Percentiles rank a stretch among this genome's conserved stretches.
Conservation (phyloP, 169 alveolate genomes). For the Plasmodium cynomolgi region DNA sequence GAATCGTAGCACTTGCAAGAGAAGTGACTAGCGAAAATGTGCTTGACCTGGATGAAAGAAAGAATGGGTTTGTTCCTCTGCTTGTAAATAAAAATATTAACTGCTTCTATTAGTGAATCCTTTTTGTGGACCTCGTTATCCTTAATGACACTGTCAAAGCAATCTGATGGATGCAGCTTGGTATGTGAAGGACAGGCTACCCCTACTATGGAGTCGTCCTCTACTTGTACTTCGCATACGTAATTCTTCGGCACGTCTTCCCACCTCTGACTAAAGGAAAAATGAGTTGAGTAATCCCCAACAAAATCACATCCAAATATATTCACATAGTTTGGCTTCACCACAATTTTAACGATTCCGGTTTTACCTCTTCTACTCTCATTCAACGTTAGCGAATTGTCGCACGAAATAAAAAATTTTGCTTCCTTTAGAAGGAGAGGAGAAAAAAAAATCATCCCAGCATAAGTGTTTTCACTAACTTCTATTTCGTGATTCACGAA, state of each 20-base stretch:
- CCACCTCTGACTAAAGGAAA: slow-evolving; percentile 40
- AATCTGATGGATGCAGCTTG: slow-evolving; percentile 53
- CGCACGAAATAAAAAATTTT: slow-evolving; percentile 34
- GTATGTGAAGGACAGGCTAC: slow-evolving; percentile 53
- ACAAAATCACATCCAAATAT: slow-evolving; percentile 65
- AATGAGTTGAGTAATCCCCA: slow-evolving; percentile 41
- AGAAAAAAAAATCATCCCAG: slow-evolving; percentile 15
- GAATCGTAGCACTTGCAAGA: slow-evolving; percentile 37
- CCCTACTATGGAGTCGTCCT: slow-evolving; percentile 57
- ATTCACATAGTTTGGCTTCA: slow-evolving; percentile 20
- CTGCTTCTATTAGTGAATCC: slow-evolving; percentile 18
- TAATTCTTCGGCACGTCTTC: slow-evolving; percentile 7
- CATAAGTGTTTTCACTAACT: slow-evolving; percentile 18
- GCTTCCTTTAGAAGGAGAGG: slow-evolving; percentile 63
- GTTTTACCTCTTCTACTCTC: slow-evolving; percentile 62
- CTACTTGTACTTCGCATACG: slow-evolving; percentile 39
- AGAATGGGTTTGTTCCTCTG: slow-evolving; percentile 31
- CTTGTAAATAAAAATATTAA: slow-evolving; percentile 16
- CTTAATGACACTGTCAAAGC: slow-evolving; percentile 44
- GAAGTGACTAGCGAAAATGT: neutral
- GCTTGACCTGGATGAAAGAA: slow-evolving; percentile 43
- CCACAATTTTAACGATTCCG: slow-evolving; percentile 29
- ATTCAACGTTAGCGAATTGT: slow-evolving; percentile 51
- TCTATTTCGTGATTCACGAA: slow-evolving; percentile 35
- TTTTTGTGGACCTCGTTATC: slow-evolving; percentile 7